Evolutionary conservation across 2,329 filamentous ascomycete species (phyloP), one percentile per base, ranked within the genome.

Genomic region (Penicillium sp.): DNA sequence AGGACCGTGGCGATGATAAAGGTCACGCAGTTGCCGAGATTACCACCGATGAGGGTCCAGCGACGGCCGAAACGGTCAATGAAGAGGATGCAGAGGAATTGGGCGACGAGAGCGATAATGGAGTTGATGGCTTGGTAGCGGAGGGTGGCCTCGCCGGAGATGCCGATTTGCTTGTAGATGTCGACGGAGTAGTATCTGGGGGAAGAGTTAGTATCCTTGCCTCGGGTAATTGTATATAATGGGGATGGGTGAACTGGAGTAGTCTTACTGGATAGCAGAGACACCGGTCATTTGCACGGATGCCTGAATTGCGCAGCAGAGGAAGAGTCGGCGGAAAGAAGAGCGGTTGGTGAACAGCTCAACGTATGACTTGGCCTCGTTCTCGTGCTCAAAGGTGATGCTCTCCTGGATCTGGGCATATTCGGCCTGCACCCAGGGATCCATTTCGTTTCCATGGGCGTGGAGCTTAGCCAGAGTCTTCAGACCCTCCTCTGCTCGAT

Each of bases 211-310:
- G 19, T 22, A 8, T 33, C 3, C 1, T n/a, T n/a, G 37, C 8
- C 30, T 33, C 10, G 4, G 4, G 30, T 11, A 11, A 33, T 22
- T 8, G 49, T 6, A 16, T 10, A 10, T 4, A 35, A 5, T 4
- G 8, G 13, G 25, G 28, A 16, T 13, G 8, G 8, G 25, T 4
- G 6, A 5, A 22, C 63, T 19, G 65, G 57, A 16, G 14, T n/a
- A 8, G 3, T 60, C 73, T 71, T 65, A 76, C 71, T 93, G 89
- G 65, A 92, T 92, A 1, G 88, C 87, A 1, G 83, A 85, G 0
- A 89, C 88, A 65, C 90, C 90, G 0, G 90, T 93, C 88, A 93
- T 91, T 73, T 93, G 90, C 2, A 88, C 82, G 0, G 85, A 86
- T 0, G 87, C 89, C 73, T 93, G 90, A 1, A 92, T 78, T 0